Base-by-base conservation (phyloP, 73 alveolate genomes). In the Paramecium octaurelia region DNA sequence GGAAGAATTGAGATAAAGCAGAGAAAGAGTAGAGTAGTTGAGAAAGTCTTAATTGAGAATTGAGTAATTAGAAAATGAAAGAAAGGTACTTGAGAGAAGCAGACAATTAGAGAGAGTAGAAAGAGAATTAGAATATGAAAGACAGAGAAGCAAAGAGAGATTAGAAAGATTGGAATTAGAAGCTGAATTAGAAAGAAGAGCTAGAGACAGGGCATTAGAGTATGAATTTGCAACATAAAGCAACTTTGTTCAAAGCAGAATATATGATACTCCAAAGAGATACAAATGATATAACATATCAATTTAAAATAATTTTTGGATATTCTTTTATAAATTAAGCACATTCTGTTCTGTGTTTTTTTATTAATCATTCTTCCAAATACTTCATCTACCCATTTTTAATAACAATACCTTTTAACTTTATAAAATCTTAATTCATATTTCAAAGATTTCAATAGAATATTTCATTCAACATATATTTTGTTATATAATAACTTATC, bases 111-210 rank as follows among this genome's bases (percentile, higher is more conserved):
- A 80, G 9, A 80, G 57, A 80, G 91, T 80, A 6, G 70, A 80
- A 80, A 80, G 91, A 80, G 91, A 80, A 80, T 80, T 80, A 80
- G 91, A 80, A 18, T 80, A 80, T 80, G 91, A 80, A 48, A 29
- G 91, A 10, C n/a, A 80, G 16, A 80, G 91, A 80, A 80, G 91
- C 16, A 80, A 35, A 27, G 91, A 80, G 31, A 44, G 91, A 80
- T 18, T 80, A 12, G 91, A 80, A 44, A 80, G 91, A 44, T 35
- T 80, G 2, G 91, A 80, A 80, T 44, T 80, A 44, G 91, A 80
- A 48, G 91, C 91, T 80, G 91, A 80, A 44, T 80, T 80, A n/a
- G 91, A 80, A 48, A 80, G 91, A 80, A 80, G 91, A 80, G 91
- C 75, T 14, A 80, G 91, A 80, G 91, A 80, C 7, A 80, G 91